A percentile compares a stretch with the other conserved stretches of the same genome.
These are phyloP conservation scores for Camellia japonica DNA, from an alignment of 148 eudicot species.

Conservation along the genomic window DNA sequence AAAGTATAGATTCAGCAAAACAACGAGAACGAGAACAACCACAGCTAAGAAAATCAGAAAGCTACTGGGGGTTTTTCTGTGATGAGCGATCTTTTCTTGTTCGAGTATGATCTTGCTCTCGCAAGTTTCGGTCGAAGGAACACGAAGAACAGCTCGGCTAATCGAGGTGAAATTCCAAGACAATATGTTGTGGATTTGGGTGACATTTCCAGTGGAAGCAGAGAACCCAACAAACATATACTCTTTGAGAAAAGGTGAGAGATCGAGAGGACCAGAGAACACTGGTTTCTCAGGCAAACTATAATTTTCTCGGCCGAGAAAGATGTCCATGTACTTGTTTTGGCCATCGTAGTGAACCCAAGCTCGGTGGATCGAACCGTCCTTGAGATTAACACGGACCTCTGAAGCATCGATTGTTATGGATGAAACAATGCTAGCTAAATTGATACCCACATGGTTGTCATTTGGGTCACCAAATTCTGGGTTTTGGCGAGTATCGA, in stretches of 20 bases:
- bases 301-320: slow-evolving; percentile 37
- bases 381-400: slow-evolving; percentile 49
- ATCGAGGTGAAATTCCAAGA: slow-evolving; percentile 79
- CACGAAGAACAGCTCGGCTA: slow-evolving; percentile 49
- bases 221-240: slow-evolving; percentile 88
- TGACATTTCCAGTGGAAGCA: slow-evolving; percentile 74
- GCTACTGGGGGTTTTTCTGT: slow-evolving; percentile 29
- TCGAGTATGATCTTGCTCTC: slow-evolving; percentile 40
- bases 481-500: slow-evolving; percentile 62
- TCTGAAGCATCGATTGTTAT: slow-evolving; percentile 52
- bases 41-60: slow-evolving; percentile 61
- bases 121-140: slow-evolving; percentile 53
- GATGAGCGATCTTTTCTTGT: slow-evolving; percentile 29
- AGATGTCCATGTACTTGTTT: slow-evolving; percentile 34
- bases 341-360: slow-evolving; percentile 56
- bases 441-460: slow-evolving; percentile 76
- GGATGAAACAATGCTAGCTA: slow-evolving; percentile 67
- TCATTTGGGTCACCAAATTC: slow-evolving; percentile 77
- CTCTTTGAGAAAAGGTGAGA: slow-evolving; percentile 58
- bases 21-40: slow-evolving; percentile 37
- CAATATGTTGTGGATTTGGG: slow-evolving; percentile 61
- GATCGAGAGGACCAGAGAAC: slow-evolving; percentile 50
- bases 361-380: slow-evolving; percentile 56
- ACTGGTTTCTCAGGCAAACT: slow-evolving; percentile 28
- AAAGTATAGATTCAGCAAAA: slow-evolving; percentile 41